Conservation (phyloP, 2,329 filamentous ascomycete species). For the Aspergillus caelatus region DNA sequence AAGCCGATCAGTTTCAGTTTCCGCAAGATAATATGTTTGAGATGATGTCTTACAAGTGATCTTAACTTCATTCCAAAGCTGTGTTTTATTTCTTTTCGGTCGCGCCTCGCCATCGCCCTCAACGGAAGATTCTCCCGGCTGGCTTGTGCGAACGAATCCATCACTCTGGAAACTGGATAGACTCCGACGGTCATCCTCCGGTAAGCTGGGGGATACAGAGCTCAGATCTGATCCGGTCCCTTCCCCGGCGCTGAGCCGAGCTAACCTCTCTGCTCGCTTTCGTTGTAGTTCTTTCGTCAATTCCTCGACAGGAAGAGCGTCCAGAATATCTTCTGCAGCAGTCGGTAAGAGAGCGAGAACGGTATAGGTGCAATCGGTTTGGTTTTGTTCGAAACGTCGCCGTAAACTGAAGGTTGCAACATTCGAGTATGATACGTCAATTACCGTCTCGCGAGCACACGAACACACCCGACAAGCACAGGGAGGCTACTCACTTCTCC, state of each 20-base stretch:
- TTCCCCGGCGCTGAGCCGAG: constrained; percentile 60
- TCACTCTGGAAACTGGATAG: constrained; percentile 76
- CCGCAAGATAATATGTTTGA: neutral
- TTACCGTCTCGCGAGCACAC: constrained; percentile 15
- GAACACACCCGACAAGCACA: constrained; percentile 7
- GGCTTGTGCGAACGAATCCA: constrained; percentile 80
- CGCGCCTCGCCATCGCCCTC: constrained; percentile 50
- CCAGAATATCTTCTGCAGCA: constrained; percentile 84
- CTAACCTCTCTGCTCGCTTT: constrained; percentile 77
- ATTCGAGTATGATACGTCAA: constrained; percentile 12
- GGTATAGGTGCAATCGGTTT: constrained; percentile 97
- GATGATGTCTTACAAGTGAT: constrained; percentile 71
- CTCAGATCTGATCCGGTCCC: constrained; percentile 59
- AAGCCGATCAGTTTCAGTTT: constrained; percentile 16
- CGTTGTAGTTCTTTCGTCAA: constrained; percentile 93
- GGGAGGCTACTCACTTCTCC: constrained; percentile 73
- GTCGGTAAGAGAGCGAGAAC: constrained; percentile 94
- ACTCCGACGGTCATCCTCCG: constrained; percentile 82
- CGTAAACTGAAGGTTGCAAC: constrained; percentile 66
- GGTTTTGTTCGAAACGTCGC: constrained; percentile 96
- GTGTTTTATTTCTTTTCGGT: constrained; percentile 79
- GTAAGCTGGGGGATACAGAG: constrained; percentile 66
- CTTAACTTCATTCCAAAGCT: constrained; percentile 96
- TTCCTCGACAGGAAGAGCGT: constrained; percentile 85
- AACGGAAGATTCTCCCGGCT: constrained; percentile 62